A percentile compares a stretch with the other conserved stretches of the same genome.
These are phyloP conservation scores for Pterulicium gracile DNA, from an alignment of 1,284 basidiomycete species.

Conservation along the genomic window DNA sequence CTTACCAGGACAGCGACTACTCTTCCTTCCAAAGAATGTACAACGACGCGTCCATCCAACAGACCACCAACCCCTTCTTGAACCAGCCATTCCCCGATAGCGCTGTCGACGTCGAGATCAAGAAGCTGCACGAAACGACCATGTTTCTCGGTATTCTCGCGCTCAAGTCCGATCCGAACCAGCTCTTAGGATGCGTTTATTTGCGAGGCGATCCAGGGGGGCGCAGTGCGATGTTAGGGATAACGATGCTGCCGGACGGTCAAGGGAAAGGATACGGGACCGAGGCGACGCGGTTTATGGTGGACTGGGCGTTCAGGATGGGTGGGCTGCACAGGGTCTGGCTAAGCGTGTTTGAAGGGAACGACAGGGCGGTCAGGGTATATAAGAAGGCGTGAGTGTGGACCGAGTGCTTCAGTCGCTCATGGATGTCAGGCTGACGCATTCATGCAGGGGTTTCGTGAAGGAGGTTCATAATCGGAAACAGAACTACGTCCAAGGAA, in stretches of 20 bases:
- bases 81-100: slow-evolving; percentile 16
- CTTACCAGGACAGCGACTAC: slow-evolving; percentile 20
- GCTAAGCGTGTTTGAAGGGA: slow-evolving; percentile 19
- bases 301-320: slow-evolving; percentile 21
- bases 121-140: slow-evolving; percentile 17
- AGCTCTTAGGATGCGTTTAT: slow-evolving; percentile 25
- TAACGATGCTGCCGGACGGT: slow-evolving; percentile 15
- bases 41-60: slow-evolving; percentile 22
- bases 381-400: slow-evolving; percentile 21
- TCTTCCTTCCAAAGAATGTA: slow-evolving; percentile 21
- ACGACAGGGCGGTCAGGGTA: slow-evolving; percentile 16
- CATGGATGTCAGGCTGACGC: too few relatives aligned
- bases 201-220: slow-evolving; percentile 14
- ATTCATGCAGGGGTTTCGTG: too few relatives aligned
- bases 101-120: slow-evolving; percentile 17
- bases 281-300: slow-evolving; percentile 19
- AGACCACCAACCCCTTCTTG: slow-evolving; percentile 18
- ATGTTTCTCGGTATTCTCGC: slow-evolving; percentile 23
- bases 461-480: too few relatives aligned
- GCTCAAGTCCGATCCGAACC: slow-evolving; percentile 18
- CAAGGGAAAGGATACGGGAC: slow-evolving; percentile 22
- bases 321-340: slow-evolving; percentile 20
- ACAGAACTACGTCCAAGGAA: too few relatives aligned
- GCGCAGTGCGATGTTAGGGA: slow-evolving; percentile 18
- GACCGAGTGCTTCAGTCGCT: neutral